A percentile compares a stretch with the other conserved stretches of the same genome.
These are phyloP conservation scores for Pythium rishiriense DNA, from an alignment of 352 stramenopile genomes.

Conservation along the genomic window DNA sequence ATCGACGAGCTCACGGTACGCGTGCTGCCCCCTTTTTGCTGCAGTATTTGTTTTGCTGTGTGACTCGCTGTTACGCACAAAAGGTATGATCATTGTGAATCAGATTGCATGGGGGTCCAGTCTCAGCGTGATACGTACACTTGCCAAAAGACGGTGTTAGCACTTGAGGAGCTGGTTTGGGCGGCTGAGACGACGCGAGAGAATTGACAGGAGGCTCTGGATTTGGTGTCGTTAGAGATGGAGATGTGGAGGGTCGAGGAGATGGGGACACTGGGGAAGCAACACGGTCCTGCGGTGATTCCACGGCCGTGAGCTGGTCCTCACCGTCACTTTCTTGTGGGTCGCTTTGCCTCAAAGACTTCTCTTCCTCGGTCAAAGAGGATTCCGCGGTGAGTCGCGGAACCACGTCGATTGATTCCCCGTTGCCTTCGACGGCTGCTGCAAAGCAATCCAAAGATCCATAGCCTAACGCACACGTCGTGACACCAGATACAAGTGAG, in stretches of 20 bases:
- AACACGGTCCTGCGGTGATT: background rate
- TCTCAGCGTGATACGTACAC: slow-evolving; percentile 15
- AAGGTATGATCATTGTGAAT: background rate
- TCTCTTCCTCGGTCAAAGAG: too few relatives aligned
- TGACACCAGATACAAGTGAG: background rate
- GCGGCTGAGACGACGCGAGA: background rate
- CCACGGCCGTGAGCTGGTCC: background rate
- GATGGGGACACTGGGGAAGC: background rate
- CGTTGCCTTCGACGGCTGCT: slow-evolving; percentile 20
- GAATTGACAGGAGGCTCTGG: background rate
- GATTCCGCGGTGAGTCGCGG: background rate
- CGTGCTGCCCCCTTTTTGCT: background rate
- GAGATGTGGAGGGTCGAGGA: background rate
- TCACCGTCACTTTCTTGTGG: too few relatives aligned
- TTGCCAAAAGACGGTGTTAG: slow-evolving; percentile 2
- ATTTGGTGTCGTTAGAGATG: background rate
- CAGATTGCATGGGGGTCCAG: background rate
- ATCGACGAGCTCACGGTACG: background rate
- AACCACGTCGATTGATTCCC: background rate
- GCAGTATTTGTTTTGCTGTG: slow-evolving; percentile 14
- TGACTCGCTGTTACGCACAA: slow-evolving; percentile 19
- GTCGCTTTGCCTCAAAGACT: background rate
- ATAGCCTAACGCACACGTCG: slow-evolving; percentile 7
- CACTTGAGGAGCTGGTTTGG: background rate
- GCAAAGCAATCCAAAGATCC: slow-evolving; percentile 23